phyloP scores from a whole-genome alignment of 805 yeast genomes.

The Torulaspora franciscae region DNA sequence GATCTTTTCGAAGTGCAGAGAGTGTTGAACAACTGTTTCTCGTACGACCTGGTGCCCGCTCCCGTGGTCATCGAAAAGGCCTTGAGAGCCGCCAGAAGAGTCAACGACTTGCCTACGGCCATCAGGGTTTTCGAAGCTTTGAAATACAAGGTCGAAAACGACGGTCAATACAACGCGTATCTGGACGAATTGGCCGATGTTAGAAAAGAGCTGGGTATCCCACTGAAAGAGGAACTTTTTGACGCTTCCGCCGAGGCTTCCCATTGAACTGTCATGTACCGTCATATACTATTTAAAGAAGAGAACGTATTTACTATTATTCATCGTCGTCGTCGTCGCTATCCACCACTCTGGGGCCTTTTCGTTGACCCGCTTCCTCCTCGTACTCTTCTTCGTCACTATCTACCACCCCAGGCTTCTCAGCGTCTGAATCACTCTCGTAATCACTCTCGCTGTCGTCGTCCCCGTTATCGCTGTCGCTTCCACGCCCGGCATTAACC shows the following conservation, averaged over 20 bases:
- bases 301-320: constrained; percentile 6
- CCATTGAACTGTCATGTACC: constrained; percentile 6
- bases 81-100: constrained; percentile 96
- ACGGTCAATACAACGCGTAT: constrained; percentile 91
- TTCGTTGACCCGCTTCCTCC: constrained; percentile 23
- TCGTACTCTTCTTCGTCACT: constrained; percentile 23
- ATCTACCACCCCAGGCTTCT: constrained; percentile 22
- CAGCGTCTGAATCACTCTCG: constrained; percentile 36
- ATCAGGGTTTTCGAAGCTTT: constrained; percentile 97
- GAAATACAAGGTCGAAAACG: constrained; percentile 92
- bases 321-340: constrained; percentile 24
- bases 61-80: constrained; percentile 96
- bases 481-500: constrained; percentile 39
- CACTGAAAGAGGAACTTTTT: constrained; percentile 86
- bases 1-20: constrained; percentile 86
- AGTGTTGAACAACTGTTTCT: constrained; percentile 94
- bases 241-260: constrained; percentile 12
- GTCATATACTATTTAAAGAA: constrained; percentile 4
- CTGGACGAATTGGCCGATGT: constrained; percentile 88
- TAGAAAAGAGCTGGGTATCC: constrained; percentile 89
- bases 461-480: constrained; percentile 33
- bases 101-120: constrained; percentile 97
- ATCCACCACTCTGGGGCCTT: constrained; percentile 19
- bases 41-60: constrained; percentile 97
- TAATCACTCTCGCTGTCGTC: constrained; percentile 34